These are phyloP conservation scores for Ascochyta fabae DNA, from an alignment of 2,329 filamentous ascomycete species.

Conservation along the genomic window DNA sequence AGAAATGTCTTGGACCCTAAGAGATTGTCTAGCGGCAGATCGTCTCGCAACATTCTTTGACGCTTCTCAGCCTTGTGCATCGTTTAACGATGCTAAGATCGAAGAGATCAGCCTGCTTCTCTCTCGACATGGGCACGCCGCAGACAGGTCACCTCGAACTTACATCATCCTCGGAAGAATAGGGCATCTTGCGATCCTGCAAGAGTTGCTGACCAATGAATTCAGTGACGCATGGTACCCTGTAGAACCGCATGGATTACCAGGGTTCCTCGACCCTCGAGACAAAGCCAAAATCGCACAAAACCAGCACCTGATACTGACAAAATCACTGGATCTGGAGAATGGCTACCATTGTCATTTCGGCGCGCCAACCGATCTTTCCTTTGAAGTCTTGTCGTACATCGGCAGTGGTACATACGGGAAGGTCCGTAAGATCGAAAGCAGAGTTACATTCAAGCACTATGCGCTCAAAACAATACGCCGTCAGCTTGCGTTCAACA, in stretches of 20 bases:
- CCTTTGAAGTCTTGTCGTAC: slow-evolving; percentile 25
- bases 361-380: slow-evolving; percentile 22
- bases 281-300: slow-evolving; percentile 25
- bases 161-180: slow-evolving; percentile 40
- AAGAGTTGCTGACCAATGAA: slow-evolving; percentile 27
- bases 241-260: slow-evolving; percentile 26
- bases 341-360: slow-evolving; percentile 35
- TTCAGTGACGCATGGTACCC: slow-evolving; percentile 41
- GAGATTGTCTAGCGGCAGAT: background rate
- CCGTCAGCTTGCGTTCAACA: slow-evolving; percentile 23
- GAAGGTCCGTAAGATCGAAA: slow-evolving; percentile 34
- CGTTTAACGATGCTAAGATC: slow-evolving; percentile 25
- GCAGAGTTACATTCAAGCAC: slow-evolving; percentile 29
- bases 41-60: slow-evolving; percentile 15
- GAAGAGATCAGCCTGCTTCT: slow-evolving; percentile 25
- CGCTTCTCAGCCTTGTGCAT: slow-evolving; percentile 3
- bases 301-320: slow-evolving; percentile 29
- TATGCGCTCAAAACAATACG: slow-evolving; percentile 42
- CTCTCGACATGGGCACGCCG: background rate
- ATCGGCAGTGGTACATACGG: slow-evolving; percentile 35
- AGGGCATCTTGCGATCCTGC: slow-evolving; percentile 24
- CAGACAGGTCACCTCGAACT: slow-evolving; percentile 26
- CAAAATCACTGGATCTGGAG: slow-evolving; percentile 24
- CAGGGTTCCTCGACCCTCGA: slow-evolving; percentile 19
- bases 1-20: background rate